Percentiles rank a stretch among this genome's conserved stretches.
These are phyloP conservation scores for Leccinum barrowsii DNA, from an alignment of 768 basidiomycete genomes.

Conservation along the genomic window DNA sequence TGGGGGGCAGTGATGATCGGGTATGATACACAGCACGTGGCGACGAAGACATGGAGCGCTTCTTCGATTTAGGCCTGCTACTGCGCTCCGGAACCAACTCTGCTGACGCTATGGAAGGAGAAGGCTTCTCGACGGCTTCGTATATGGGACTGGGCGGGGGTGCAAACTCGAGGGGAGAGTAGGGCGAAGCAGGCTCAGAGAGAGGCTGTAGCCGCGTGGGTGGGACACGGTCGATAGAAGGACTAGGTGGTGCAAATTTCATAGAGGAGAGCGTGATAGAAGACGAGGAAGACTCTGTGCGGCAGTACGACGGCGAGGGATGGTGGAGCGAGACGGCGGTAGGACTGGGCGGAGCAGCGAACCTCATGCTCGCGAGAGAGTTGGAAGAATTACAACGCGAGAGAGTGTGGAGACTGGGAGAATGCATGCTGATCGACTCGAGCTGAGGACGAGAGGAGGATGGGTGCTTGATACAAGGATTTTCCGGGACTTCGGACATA, in stretches of 20 bases:
- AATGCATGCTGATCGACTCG: constrained; percentile 18
- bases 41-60: constrained; percentile 30
- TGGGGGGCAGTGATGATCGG: constrained; percentile 46
- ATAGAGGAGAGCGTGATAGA: constrained; percentile 27
- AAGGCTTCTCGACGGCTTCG: constrained; percentile 33
- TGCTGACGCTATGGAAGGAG: constrained; percentile 40
- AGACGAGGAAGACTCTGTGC: constrained; percentile 10
- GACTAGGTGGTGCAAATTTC: constrained; percentile 29
- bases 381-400: constrained; percentile 17
- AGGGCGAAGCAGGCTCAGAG: constrained; percentile 26
- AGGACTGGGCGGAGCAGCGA: constrained; percentile 31
- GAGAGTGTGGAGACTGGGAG: constrained; percentile 18
- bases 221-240: constrained; percentile 10
- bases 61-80: constrained; percentile 16
- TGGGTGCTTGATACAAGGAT: constrained; percentile 1
- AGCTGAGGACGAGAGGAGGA: constrained; percentile 13
- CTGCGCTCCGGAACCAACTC: constrained; percentile 44
- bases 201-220: constrained; percentile 11
- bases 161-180: constrained; percentile 31
- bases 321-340: constrained; percentile 2
- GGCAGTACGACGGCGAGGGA: constrained; percentile 9
- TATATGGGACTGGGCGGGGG: constrained; percentile 14
- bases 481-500: constrained; percentile 12
- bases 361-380: constrained; percentile 32
- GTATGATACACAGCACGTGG: constrained; percentile 16